A percentile compares a stretch with the other conserved stretches of the same genome.
phyloP scores from a whole-genome alignment of 169 alveolate species.

The Theileria orientalis region DNA sequence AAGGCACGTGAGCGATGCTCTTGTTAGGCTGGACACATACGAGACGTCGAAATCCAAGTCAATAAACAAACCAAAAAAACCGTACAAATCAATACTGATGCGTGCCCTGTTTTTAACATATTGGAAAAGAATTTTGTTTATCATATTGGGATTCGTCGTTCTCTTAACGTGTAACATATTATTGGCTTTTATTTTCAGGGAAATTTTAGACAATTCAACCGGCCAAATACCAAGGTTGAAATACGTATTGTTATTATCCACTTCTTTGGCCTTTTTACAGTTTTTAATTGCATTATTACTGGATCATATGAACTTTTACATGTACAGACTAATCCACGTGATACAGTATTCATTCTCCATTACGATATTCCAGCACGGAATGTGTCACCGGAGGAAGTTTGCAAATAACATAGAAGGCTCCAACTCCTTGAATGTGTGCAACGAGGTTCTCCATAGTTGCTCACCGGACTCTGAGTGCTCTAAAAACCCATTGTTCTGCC shows the following conservation, averaged over 20 bases:
- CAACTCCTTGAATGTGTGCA: too few relatives aligned
- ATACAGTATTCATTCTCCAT: conserved; percentile 40
- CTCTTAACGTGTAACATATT: neutral
- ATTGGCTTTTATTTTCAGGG: neutral
- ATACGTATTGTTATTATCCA: neutral
- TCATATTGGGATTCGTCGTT: neutral
- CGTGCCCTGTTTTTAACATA: conserved; percentile 36
- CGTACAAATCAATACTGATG: neutral
- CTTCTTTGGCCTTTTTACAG: neutral
- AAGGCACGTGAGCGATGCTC: conserved; percentile 52
- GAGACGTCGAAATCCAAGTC: neutral
- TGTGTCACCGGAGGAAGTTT: too few relatives aligned
- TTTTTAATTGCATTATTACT: neutral
- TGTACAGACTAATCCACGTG: conserved; percentile 12
- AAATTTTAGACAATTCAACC: neutral
- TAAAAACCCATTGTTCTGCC: conserved; percentile 51
- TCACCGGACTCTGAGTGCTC: too few relatives aligned
- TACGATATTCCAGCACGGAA: conserved; percentile 55
- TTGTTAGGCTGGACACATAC: conserved; percentile 19
- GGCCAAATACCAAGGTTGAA: neutral
- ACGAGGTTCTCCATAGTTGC: too few relatives aligned
- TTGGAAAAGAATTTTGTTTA: conserved; percentile 12
- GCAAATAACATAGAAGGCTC: too few relatives aligned
- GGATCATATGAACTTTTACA: conserved; percentile 44
- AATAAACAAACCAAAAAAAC: neutral